Base-by-base conservation (phyloP, 2,329 filamentous ascomycete species). In the Thielaviopsis musarum region DNA sequence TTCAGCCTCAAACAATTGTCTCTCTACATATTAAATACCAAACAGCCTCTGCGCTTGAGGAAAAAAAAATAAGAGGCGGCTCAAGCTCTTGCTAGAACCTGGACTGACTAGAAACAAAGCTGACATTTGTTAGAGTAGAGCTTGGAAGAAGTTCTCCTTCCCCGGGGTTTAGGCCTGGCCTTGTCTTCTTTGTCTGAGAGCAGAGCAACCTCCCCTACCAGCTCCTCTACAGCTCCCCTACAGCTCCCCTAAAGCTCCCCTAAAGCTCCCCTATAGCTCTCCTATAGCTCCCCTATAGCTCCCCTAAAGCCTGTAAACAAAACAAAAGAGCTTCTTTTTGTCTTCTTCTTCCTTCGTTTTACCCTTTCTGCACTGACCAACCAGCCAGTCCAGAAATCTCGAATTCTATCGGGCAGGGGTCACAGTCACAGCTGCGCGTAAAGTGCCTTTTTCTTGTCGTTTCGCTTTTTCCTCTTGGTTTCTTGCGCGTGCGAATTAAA, bases 341-440 rank as follows among this genome's bases (percentile, higher is more conserved):
- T 34, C 51, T 49, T 56, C 51, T 49, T 56, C 56, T 60, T 53
- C 24, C 38, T 52, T n/a, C 26, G 5, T 56, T 56, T 53, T 57
- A 53, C 60, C 10, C 59, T 59, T 21, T 61, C 61, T 53, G 41
- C 56, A 17, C 21, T 45, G 24, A 62, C 62, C 54, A 62, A 24
- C 38, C 34, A 38, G 38, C 24, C 52, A n/a, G 34, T n/a, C 52
- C 45, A 22, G 56, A 54, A 54, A 54, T 53, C 56, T 22, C 48
- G 41, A n/a, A 28, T 56, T 54, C 10, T 21, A 56, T 59, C 55
- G 30, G 34, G 56, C 53, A 61, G 54, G 59, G 54, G 15, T 54
- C 30, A 15, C n/a, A 49, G 15, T 54, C 30, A 15, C n/a, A 49
- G 24, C 54, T 57, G 57, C 60, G 60, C 60, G 60, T 62, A 57